These are phyloP conservation scores for Penicillium palitans DNA, from an alignment of 2,329 filamentous ascomycete species.

Conservation along the genomic window DNA sequence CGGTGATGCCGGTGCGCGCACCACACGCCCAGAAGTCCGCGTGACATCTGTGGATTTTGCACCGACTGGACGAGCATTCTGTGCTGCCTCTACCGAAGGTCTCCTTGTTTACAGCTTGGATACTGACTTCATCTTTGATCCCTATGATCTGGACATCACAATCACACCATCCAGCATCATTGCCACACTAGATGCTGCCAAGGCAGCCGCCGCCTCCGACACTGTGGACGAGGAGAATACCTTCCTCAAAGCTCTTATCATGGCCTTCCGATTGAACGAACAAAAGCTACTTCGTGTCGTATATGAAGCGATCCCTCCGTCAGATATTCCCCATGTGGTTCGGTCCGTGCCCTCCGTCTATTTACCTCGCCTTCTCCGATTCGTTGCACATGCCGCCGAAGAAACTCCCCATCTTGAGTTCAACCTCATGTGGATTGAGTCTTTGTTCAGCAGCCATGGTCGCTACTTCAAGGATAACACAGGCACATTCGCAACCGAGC, in stretches of 20 bases:
- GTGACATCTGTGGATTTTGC: slow-evolving; percentile 85
- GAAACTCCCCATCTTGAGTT: slow-evolving; percentile 93
- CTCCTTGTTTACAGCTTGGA: slow-evolving; percentile 92
- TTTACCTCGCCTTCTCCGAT: slow-evolving; percentile 78
- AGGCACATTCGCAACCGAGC: slow-evolving; percentile 76
- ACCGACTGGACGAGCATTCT: slow-evolving; percentile 85
- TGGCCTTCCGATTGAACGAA: slow-evolving; percentile 96
- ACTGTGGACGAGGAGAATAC: slow-evolving; percentile 68
- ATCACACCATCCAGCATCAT: slow-evolving; percentile 87
- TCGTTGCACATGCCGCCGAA: slow-evolving; percentile 84
- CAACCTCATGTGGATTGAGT: slow-evolving; percentile 88
- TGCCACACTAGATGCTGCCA: slow-evolving; percentile 61
- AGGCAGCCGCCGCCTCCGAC: slow-evolving; percentile 30
- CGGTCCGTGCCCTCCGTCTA: slow-evolving; percentile 80
- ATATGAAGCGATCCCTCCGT: slow-evolving; percentile 77
- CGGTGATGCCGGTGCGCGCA: slow-evolving; percentile 79
- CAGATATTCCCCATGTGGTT: slow-evolving; percentile 75
- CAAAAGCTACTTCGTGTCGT: slow-evolving; percentile 76
- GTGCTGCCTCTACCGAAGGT: slow-evolving; percentile 91
- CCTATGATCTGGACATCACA: slow-evolving; percentile 91
- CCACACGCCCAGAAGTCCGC: slow-evolving; percentile 75
- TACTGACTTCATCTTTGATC: slow-evolving; percentile 80
- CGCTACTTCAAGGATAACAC: slow-evolving; percentile 79
- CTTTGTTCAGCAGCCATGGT: slow-evolving; percentile 76
- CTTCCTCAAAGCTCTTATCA: slow-evolving; percentile 88